Conservation (phyloP, 768 basidiomycete genomes). For the Terana coerulea region DNA sequence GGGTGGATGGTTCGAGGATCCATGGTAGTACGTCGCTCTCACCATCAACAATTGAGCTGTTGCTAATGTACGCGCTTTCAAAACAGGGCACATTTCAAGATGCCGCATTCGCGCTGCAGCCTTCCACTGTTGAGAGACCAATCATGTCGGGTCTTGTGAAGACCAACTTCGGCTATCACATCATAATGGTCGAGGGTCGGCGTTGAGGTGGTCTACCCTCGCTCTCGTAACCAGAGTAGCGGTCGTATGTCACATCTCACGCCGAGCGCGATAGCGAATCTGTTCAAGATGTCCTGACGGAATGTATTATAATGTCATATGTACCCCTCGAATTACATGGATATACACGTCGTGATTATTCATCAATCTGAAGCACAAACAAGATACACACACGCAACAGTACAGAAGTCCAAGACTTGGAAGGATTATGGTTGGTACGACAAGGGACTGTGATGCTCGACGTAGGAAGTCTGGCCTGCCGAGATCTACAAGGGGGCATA, state of each 20-base stretch:
- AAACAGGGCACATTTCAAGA: constrained; percentile 75
- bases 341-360: neutral
- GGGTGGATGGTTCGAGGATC: constrained; percentile 87
- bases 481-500: constrained; percentile 18
- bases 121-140: constrained; percentile 81
- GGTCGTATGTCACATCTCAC: too few species aligned
- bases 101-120: constrained; percentile 77
- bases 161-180: constrained; percentile 82
- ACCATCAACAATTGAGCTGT: neutral
- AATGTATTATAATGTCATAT: neutral
- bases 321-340: neutral
- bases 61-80: neutral
- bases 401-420: neutral
- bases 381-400: neutral
- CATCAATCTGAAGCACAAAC: neutral
- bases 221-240: too few species aligned
- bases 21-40: constrained; percentile 66
- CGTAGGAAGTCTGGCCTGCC: constrained; percentile 20
- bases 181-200: constrained; percentile 89
- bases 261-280: too few species aligned
- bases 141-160: constrained; percentile 69
- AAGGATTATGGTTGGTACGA: constrained; percentile 14
- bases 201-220: constrained; percentile 32
- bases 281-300: too few species aligned
- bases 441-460: constrained; percentile 22